phyloP scores from a whole-genome alignment of 2,329 filamentous ascomycete genomes.

The Cladobotryum mycophilum region DNA sequence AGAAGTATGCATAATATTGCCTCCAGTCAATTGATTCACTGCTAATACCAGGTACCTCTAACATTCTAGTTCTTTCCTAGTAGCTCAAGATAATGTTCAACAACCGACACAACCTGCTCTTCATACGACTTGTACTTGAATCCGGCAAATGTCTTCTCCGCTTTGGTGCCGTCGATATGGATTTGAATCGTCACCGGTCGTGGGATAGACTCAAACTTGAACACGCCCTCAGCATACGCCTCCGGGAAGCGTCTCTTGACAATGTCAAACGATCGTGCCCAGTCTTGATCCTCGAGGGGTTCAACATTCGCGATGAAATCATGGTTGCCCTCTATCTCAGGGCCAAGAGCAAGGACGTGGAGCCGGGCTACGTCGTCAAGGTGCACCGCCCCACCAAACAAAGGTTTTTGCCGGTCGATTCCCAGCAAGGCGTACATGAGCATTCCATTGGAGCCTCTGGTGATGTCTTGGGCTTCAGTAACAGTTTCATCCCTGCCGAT shows the following conservation, averaged over 20 bases:
- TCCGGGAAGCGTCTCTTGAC: background rate
- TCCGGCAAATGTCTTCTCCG: constrained; percentile 24
- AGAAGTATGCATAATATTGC: too few species aligned
- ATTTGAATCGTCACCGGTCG: background rate
- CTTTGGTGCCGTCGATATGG: constrained; percentile 20
- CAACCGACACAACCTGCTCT: constrained; percentile 27
- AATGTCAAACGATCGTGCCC: background rate
- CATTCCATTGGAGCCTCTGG: background rate
- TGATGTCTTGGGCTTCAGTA: constrained; percentile 1
- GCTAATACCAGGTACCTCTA: too few species aligned
- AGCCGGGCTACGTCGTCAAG: constrained; percentile 12
- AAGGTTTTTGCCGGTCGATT: background rate
- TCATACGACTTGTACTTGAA: constrained; percentile 26
- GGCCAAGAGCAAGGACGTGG: background rate
- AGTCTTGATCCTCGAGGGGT: background rate
- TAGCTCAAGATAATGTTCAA: constrained; percentile 25
- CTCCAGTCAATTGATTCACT: too few species aligned
- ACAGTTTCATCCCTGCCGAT: constrained; percentile 28
- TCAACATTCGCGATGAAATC: constrained; percentile 3
- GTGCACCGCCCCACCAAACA: constrained; percentile 12
- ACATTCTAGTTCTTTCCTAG: too few species aligned
- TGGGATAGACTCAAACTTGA: background rate
- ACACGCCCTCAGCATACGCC: background rate
- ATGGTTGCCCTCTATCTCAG: background rate
- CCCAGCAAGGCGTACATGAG: background rate